A percentile compares a stretch with the other conserved stretches of the same genome.
phyloP scores from a whole-genome alignment of 2,329 filamentous ascomycete species.

The Elsinoe batatas region DNA sequence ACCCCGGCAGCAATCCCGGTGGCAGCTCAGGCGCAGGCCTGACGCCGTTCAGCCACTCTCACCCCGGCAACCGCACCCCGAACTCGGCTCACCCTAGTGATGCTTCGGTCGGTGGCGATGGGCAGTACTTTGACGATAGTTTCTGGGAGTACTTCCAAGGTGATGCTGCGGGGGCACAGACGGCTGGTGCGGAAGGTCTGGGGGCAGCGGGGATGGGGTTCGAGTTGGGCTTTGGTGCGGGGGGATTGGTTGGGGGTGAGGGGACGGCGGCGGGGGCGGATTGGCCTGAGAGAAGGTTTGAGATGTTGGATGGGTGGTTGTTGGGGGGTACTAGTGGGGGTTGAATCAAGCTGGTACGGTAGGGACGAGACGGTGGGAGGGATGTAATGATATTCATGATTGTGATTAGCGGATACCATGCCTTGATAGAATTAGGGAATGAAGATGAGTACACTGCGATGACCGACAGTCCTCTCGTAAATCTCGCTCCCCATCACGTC shows the following conservation, averaged over 20 bases:
- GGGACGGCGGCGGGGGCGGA: constrained; percentile 37
- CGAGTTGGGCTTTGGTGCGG: constrained; percentile 47
- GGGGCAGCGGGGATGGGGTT: constrained; percentile 46
- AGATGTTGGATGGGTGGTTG: constrained; percentile 61
- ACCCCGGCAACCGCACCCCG: not conserved
- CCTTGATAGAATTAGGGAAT: not conserved
- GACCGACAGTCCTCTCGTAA: not conserved
- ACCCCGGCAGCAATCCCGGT: not conserved
- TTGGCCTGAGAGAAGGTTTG: constrained; percentile 41
- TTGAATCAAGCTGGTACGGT: no score
- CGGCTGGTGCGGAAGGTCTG: constrained; percentile 21
- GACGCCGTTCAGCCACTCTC: no score
- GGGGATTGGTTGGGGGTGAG: constrained; percentile 26
- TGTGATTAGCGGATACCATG: not conserved
- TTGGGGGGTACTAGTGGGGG: constrained; percentile 44
- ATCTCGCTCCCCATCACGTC: not conserved
- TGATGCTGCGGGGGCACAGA: constrained; percentile 17
- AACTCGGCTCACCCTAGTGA: not conserved
- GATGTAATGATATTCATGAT: not conserved
- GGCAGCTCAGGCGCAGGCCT: no score
- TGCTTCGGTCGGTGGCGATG: not conserved
- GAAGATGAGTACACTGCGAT: not conserved
- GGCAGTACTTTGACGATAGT: constrained; percentile 38
- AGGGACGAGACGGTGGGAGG: no score
- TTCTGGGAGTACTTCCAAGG: constrained; percentile 42